Evolutionary conservation across 2,329 filamentous ascomycete species (phyloP), one percentile per base, ranked within the genome.

Genomic region (Paramyrothecium roridum): DNA sequence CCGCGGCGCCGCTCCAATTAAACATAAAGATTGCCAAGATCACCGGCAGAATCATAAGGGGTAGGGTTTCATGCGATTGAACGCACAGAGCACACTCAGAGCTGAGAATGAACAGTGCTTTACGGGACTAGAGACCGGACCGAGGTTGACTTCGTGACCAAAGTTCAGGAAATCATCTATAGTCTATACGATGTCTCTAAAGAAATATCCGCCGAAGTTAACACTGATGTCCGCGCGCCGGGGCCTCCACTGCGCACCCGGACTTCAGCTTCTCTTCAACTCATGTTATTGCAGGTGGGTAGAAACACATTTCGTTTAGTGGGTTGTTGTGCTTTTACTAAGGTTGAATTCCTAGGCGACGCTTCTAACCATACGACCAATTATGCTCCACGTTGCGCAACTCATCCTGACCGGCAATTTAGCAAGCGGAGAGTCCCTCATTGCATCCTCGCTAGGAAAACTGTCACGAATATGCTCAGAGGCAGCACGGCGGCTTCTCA

Each of bases 271-370:
- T 68, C 66, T 1, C 48, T 70, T 2, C 67, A 70, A 47, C 58
- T 70, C 48, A 70, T 70, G 67, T 58, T 70, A 7, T 69, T 68
- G 43, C 67, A 70, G 58, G 67, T 69, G 56, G 10, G 26, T 30
- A 10, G 10, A 10, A 30, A 10, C 10, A 10, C 4, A 4, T 30
- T 30, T 4, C 6, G 26, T 10, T 30, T 30, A 10, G 26, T 30
- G 4, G 26, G 26, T 30, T 10, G 26, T 30, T 30, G 26, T 6
- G 26, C 26, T 10, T 1, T 54, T 19, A 13, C 37, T 4, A 12
- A 8, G 3, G 1, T 8, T 4, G 2, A 3, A 0, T 1, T 12
- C 7, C 8, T 2, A 68, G 65, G 68, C 67, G 12, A 68, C 66
- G 1, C 65, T 68, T 33, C 64, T 68, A 3, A 68, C 66, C 6